phyloP scores from a whole-genome alignment of 495 filamentous ascomycete genomes.

The Lasiosphaeris hirsuta region DNA sequence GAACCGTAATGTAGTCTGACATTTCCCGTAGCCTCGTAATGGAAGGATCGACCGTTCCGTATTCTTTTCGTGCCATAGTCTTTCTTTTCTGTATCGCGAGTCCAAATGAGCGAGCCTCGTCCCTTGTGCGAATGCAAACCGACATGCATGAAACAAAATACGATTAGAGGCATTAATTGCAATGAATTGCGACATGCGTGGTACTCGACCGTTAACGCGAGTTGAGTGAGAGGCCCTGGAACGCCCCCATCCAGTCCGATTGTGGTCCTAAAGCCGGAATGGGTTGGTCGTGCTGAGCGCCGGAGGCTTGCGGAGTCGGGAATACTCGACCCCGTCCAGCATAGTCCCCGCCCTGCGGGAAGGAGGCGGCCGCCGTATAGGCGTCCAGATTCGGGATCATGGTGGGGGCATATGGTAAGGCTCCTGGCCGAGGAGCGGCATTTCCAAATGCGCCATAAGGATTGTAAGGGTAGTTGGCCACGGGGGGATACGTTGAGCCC shows the following conservation, averaged over 20 bases:
- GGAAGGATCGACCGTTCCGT: slow-evolving; percentile 20
- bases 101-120: slow-evolving; percentile 21
- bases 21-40: slow-evolving; percentile 29
- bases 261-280: slow-evolving; percentile 33
- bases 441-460: slow-evolving; percentile 45
- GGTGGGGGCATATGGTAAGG: slow-evolving; percentile 29
- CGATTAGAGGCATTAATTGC: slow-evolving; percentile 9
- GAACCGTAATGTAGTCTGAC: slow-evolving; percentile 22
- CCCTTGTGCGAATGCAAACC: slow-evolving; percentile 12
- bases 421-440: slow-evolving; percentile 35
- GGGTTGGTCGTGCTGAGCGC: slow-evolving; percentile 37
- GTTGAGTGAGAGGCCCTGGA: slow-evolving; percentile 54
- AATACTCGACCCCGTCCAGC: slow-evolving; percentile 39
- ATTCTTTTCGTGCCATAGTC: slow-evolving; percentile 22
- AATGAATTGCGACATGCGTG: neutral
- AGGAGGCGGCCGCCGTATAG: slow-evolving; percentile 40
- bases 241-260: slow-evolving; percentile 45
- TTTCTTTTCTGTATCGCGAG: slow-evolving; percentile 22
- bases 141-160: slow-evolving; percentile 13
- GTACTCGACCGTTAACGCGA: slow-evolving; percentile 32
- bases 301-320: slow-evolving; percentile 35
- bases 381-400: slow-evolving; percentile 42
- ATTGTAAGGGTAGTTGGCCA: slow-evolving; percentile 38
- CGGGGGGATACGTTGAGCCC: slow-evolving; percentile 31
- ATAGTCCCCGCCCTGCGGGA: slow-evolving; percentile 41